These are phyloP conservation scores for Triticum monococcum DNA, from an alignment of 176 grass and related monocot genomes.

Conservation along the genomic window DNA sequence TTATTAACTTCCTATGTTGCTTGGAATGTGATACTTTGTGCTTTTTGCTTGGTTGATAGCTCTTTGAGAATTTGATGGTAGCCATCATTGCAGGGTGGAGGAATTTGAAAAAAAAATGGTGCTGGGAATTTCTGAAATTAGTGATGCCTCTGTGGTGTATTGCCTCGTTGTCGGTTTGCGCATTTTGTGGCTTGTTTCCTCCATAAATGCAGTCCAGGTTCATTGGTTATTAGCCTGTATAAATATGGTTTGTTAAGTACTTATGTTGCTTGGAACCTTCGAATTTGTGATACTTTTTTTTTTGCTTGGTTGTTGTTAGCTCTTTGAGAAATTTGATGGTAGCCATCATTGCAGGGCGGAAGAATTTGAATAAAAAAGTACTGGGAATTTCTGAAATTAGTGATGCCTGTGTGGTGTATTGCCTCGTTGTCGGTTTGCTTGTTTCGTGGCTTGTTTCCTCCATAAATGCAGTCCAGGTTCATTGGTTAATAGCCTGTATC, in stretches of 20 bases:
- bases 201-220: slow-evolving; percentile 25
- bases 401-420: background rate
- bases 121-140: background rate
- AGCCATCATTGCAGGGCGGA: background rate
- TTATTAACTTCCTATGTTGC: background rate
- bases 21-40: too few relatives aligned
- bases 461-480: slow-evolving; percentile 12
- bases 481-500: background rate
- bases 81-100: background rate
- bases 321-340: background rate
- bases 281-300: background rate
- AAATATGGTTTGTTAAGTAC: background rate
- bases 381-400: background rate
- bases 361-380: background rate
- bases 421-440: background rate
- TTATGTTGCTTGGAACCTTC: background rate
- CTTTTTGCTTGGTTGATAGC: background rate
- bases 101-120: background rate
- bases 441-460: background rate
- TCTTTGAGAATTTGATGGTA: background rate
- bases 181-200: background rate
- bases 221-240: background rate
- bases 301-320: background rate
- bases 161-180: background rate
- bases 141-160: background rate